Evolutionary conservation across 345 rosid genomes (phyloP).

Genomic region (Populus davidiana): DNA sequence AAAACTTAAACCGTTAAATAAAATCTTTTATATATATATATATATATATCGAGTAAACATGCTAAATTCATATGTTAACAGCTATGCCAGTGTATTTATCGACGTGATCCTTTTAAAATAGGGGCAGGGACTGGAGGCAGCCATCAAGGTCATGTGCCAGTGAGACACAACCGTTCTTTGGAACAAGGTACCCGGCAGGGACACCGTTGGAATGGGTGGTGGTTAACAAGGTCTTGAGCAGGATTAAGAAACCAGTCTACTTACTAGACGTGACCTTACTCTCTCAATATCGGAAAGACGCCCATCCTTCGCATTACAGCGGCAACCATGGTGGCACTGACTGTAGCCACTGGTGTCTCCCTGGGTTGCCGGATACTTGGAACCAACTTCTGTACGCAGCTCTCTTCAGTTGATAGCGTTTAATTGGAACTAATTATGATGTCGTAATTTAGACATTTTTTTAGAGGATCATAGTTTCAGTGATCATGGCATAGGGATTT

Average conservation of each 20-base stretch:
- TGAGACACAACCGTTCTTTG: slow-evolving; percentile 63
- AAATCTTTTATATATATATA: too few relatives aligned
- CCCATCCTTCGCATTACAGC: slow-evolving; percentile 63
- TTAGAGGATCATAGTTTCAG: slow-evolving; percentile 20
- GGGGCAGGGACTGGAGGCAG: slow-evolving; percentile 75
- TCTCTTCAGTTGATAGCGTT: slow-evolving; percentile 33
- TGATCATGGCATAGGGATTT: not conserved
- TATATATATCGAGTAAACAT: too few relatives aligned
- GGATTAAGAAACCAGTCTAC: slow-evolving; percentile 68
- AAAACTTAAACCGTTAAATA: fast-evolving
- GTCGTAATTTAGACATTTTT: not conserved
- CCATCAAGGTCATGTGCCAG: slow-evolving; percentile 58
- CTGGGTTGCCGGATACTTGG: slow-evolving; percentile 96
- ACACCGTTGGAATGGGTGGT: slow-evolving; percentile 64
- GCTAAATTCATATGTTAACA: too few relatives aligned
- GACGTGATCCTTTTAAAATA: slow-evolving; percentile 5
- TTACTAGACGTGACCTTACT: slow-evolving; percentile 66
- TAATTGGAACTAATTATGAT: not conserved
- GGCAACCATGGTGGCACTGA: slow-evolving; percentile 40
- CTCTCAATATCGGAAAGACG: slow-evolving; percentile 35
- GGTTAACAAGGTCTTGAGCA: slow-evolving; percentile 64
- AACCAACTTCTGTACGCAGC: slow-evolving; percentile 63
- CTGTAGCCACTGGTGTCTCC: slow-evolving; percentile 96
- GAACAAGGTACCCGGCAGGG: slow-evolving; percentile 65
- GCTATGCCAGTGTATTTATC: too few relatives aligned